phyloP scores from a whole-genome alignment of 805 yeast species.

The Huiozyma sinensis region DNA sequence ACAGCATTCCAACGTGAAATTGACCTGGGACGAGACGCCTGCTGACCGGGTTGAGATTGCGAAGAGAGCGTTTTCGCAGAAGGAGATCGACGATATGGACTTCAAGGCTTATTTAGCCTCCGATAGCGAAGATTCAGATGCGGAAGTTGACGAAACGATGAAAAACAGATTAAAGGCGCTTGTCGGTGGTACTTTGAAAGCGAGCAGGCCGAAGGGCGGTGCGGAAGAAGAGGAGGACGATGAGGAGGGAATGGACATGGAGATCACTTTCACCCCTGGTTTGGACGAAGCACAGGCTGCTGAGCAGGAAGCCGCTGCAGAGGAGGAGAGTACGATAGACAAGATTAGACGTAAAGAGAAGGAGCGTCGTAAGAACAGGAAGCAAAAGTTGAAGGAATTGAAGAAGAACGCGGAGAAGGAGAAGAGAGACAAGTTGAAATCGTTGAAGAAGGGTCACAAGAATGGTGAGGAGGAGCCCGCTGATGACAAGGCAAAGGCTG shows the following conservation, averaged over 20 bases:
- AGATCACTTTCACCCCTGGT: constrained; percentile 90
- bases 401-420: constrained; percentile 42
- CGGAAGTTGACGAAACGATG: constrained; percentile 28
- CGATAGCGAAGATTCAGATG: constrained; percentile 49
- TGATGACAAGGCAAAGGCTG: constrained; percentile 42
- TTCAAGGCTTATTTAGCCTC: constrained; percentile 86
- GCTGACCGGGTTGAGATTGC: constrained; percentile 71
- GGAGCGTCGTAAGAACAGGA: constrained; percentile 80
- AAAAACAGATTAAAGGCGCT: constrained; percentile 55
- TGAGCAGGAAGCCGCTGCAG: constrained; percentile 27
- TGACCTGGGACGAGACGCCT: constrained; percentile 99
- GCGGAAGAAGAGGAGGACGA: constrained; percentile 38
- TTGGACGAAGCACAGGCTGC: constrained; percentile 34
- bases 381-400: constrained; percentile 59
- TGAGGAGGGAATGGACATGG: constrained; percentile 77
- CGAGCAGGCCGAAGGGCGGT: constrained; percentile 29
- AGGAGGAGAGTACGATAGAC: constrained; percentile 66
- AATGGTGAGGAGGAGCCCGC: constrained; percentile 26
- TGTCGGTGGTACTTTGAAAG: constrained; percentile 34
- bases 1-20: constrained; percentile 89
- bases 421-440: constrained; percentile 34
- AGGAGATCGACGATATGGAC: constrained; percentile 85
- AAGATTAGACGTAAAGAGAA: constrained; percentile 79
- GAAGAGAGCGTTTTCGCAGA: constrained; percentile 71
- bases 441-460: constrained; percentile 19